Percentiles rank a stretch among this genome's conserved stretches.
Conservation (phyloP, 2,329 filamentous ascomycete genomes). For the Sclerotinia minor region DNA sequence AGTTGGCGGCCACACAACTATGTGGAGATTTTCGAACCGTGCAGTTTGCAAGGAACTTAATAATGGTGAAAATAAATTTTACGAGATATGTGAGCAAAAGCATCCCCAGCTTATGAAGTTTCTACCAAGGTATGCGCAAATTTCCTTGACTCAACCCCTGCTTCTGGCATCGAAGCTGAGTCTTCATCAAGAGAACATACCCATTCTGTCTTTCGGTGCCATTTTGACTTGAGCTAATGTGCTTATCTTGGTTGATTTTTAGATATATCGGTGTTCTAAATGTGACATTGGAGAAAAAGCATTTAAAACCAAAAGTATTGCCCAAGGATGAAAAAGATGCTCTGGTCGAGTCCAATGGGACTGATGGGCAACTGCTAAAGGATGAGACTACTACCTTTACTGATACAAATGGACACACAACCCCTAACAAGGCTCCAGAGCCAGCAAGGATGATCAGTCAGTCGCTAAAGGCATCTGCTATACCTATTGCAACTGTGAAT, state of each 20-base stretch:
- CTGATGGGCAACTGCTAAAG: slow-evolving; percentile 29
- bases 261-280: slow-evolving; percentile 97
- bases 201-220: slow-evolving; percentile 11
- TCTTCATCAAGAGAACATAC: slow-evolving; percentile 31
- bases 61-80: slow-evolving; percentile 97
- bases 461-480: slow-evolving; percentile 65
- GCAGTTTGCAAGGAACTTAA: slow-evolving; percentile 98
- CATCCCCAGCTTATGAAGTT: slow-evolving; percentile 90
- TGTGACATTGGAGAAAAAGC: slow-evolving; percentile 86
- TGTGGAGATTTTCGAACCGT: slow-evolving; percentile 92
- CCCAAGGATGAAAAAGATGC: slow-evolving; percentile 52
- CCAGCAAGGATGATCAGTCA: slow-evolving; percentile 62
- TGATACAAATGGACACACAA: slow-evolving; percentile 22
- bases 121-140: slow-evolving; percentile 68
- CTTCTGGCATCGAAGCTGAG: slow-evolving; percentile 41
- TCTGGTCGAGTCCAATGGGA: slow-evolving; percentile 26
- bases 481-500: slow-evolving; percentile 82
- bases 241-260: slow-evolving; percentile 34
- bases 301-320: slow-evolving; percentile 60
- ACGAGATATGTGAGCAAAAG: slow-evolving; percentile 89
- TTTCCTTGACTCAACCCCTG: slow-evolving; percentile 28
- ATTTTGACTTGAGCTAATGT: slow-evolving; percentile 29
- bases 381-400: slow-evolving; percentile 20
- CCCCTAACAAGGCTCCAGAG: slow-evolving; percentile 37
- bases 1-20: slow-evolving; percentile 92